Conservation (phyloP, 805 yeast species). For the Candida khao-thaluensis region DNA sequence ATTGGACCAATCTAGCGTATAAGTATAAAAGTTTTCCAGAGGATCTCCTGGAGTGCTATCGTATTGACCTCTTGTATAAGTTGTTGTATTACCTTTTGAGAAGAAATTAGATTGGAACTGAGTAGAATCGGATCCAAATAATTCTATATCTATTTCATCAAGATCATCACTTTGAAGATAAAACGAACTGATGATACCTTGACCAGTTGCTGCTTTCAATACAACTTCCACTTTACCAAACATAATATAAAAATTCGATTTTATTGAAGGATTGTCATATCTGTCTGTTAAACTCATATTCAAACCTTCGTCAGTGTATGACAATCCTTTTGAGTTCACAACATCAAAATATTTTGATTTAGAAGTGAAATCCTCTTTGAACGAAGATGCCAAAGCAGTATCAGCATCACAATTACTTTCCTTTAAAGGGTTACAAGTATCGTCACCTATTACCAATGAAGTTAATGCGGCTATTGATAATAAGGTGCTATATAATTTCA, state of each 20-base stretch:
- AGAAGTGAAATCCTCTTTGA: constrained; percentile 27
- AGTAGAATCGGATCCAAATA: constrained; percentile 76
- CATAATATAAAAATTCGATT: constrained; percentile 81
- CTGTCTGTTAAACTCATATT: constrained; percentile 56
- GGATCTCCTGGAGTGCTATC: constrained; percentile 58
- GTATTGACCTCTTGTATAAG: constrained; percentile 78
- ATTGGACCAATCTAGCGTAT: constrained; percentile 81
- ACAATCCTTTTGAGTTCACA: constrained; percentile 22
- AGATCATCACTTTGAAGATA: constrained; percentile 79
- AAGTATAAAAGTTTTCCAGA: constrained; percentile 62
- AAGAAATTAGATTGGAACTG: constrained; percentile 79
- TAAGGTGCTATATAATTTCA: constrained; percentile 12
- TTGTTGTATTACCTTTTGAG: constrained; percentile 73
- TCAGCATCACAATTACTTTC: constrained; percentile 26
- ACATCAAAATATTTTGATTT: constrained; percentile 22
- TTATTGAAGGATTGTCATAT: constrained; percentile 75
- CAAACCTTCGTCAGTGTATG: constrained; percentile 56
- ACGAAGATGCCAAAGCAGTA: constrained; percentile 28
- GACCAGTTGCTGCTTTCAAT: constrained; percentile 71
- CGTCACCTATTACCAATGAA: constrained; percentile 6
- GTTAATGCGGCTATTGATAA: constrained; percentile 10
- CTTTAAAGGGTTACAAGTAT: constrained; percentile 29
- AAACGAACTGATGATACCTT: constrained; percentile 78
- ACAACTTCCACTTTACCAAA: constrained; percentile 79
- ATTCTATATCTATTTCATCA: constrained; percentile 88